Evolutionary conservation across 352 stramenopile genomes (phyloP), one percentile per base, ranked within the genome.

Genomic region (Elongisporangium anandrum): DNA sequence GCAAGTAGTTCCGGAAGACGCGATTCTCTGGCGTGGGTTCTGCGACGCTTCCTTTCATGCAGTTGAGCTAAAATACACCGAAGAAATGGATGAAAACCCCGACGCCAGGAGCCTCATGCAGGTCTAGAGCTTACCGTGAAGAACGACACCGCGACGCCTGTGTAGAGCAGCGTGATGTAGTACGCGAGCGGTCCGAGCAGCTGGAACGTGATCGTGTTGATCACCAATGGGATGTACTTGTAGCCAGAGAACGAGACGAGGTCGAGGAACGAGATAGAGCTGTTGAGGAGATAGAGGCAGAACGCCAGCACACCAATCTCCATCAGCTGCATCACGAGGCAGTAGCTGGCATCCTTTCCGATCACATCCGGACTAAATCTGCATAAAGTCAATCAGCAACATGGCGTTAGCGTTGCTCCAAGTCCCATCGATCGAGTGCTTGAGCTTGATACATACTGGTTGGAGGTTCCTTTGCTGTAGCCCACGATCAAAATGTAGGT

Each of bases 401-500:
- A n/a, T n/a, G 17, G 10, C 24, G 69, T 51, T 3, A 55, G 17
- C 12, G 29, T 52, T 17, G 13, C 34, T 60, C 23, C 17, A 24
- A 39, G 13, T n/a, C n/a, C n/a, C n/a, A n/a, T n/a, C n/a, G n/a
- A n/a, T n/a, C n/a, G n/a, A n/a, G n/a, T n/a, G n/a, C n/a, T n/a
- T n/a, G n/a, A n/a, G n/a, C n/a, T n/a, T n/a, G 34, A 16, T 21
- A 80, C 82, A 60, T 77, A 96, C 85, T 95, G 79, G 55, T 92
- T 92, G 23, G 83, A 93, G 29, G 88, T 94, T 23, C 97, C 98
- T 64, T 99, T 98, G 49, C 84, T 92, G 60, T 99, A 96, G 2
- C 96, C 97, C 63, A 97, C 97, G 12, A 99, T 88, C 52, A 99
- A 73, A 52, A 98, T 98, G 75, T 99, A 99, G 17, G 97, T 99